Conservation (phyloP, 1,284 basidiomycete species). For the Bjerkandera adusta region DNA sequence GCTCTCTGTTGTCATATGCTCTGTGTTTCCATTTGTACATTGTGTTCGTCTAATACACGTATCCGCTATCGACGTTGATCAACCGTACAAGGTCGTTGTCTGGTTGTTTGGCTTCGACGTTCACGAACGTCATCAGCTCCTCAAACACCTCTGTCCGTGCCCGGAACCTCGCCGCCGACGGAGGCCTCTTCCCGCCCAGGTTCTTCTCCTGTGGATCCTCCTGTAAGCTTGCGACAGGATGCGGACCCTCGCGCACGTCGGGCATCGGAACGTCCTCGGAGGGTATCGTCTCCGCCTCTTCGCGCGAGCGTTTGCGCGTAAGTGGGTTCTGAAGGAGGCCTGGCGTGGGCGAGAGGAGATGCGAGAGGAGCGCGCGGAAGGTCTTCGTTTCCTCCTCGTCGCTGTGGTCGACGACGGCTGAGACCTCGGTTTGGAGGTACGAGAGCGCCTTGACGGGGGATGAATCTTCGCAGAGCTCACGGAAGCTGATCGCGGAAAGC, state of each 20-base stretch:
- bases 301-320: not conserved
- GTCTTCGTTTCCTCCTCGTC: conserved; percentile 56
- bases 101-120: conserved; percentile 63
- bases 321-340: not conserved
- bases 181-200: conserved; percentile 18
- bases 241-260: not conserved
- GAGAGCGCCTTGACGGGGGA: conserved; percentile 63
- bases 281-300: not conserved
- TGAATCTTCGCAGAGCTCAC: conserved; percentile 71
- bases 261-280: conserved; percentile 7
- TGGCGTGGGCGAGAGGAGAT: conserved; percentile 47
- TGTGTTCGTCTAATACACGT: conserved; percentile 4
- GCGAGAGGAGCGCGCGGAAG: conserved; percentile 67
- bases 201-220: conserved; percentile 39
- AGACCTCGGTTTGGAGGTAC: conserved; percentile 70
- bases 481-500: conserved; percentile 48
- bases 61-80: conserved; percentile 25
- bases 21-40: no score
- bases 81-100: conserved; percentile 30
- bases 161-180: conserved; percentile 41
- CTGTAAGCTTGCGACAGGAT: conserved; percentile 28
- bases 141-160: conserved; percentile 72
- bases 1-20: no score
- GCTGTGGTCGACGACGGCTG: conserved; percentile 65
- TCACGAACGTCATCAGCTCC: conserved; percentile 58